Conservation (phyloP, 371 early-diverging fungal species). For the Mucor velutinosus region DNA sequence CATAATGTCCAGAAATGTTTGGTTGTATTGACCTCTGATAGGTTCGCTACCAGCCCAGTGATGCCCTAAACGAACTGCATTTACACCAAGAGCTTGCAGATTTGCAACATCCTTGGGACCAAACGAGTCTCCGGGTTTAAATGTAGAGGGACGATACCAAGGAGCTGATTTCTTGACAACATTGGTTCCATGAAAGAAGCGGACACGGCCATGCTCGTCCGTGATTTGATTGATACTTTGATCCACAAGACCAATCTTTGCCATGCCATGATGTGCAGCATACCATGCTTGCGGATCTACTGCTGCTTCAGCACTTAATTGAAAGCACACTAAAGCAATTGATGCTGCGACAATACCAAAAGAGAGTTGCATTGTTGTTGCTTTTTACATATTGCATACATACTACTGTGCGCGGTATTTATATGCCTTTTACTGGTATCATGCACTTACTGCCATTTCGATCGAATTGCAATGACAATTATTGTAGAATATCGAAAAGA, state of each 20-base stretch:
- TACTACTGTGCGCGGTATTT: background rate
- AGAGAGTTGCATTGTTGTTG: background rate
- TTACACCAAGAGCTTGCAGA: conserved; percentile 45
- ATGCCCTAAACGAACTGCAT: conserved; percentile 48
- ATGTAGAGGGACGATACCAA: conserved; percentile 38
- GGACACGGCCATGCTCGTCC: conserved; percentile 36
- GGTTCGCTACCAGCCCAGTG: conserved; percentile 68
- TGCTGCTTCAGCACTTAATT: background rate
- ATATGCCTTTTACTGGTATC: background rate
- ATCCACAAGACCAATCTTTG: conserved; percentile 40
- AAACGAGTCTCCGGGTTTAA: conserved; percentile 47
- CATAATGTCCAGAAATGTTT: conserved; percentile 52
- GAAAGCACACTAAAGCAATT: background rate
- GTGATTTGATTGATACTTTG: conserved; percentile 34
- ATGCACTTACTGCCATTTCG: background rate
- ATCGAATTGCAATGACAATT: background rate
- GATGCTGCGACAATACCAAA: background rate
- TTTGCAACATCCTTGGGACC: conserved; percentile 52
- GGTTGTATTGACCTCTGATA: conserved; percentile 53
- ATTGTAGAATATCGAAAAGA: background rate
- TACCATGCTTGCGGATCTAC: conserved; percentile 7
- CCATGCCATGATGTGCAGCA: conserved; percentile 17
- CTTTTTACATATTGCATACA: background rate
- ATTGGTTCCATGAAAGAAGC: conserved; percentile 51
- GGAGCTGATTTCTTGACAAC: conserved; percentile 45